Percentiles rank a stretch among this genome's conserved stretches.
Conservation (phyloP, 768 basidiomycete species). For the Kwoniella shandongensis region DNA sequence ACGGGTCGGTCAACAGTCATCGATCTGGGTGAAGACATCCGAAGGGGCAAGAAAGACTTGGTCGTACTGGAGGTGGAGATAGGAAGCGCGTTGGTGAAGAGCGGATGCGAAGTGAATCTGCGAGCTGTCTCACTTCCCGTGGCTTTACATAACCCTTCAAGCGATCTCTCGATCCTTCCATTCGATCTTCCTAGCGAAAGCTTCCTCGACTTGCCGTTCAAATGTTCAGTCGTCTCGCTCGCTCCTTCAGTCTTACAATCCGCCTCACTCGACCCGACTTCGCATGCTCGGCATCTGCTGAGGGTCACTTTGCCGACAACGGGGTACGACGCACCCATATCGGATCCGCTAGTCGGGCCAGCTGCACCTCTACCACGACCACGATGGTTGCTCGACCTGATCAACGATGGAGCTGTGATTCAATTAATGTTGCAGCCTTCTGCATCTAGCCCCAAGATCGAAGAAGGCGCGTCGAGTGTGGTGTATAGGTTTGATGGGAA, state of each 20-base stretch:
- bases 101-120: slow-evolving; percentile 54
- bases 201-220: slow-evolving; percentile 41
- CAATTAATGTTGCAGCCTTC: slow-evolving; percentile 58
- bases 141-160: slow-evolving; percentile 59
- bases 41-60: slow-evolving; percentile 62
- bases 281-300: slow-evolving; percentile 68
- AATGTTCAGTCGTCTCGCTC: slow-evolving; percentile 67
- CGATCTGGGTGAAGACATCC: slow-evolving; percentile 51
- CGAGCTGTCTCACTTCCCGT: slow-evolving; percentile 42
- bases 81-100: slow-evolving; percentile 49
- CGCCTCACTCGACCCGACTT: slow-evolving; percentile 63
- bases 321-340: slow-evolving; percentile 70
- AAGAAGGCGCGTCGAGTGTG: slow-evolving; percentile 1
- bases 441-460: not conserved
- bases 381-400: slow-evolving; percentile 68
- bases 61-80: slow-evolving; percentile 64
- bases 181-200: slow-evolving; percentile 27
- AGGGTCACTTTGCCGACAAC: slow-evolving; percentile 78
- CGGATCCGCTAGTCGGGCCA: slow-evolving; percentile 72
- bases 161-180: slow-evolving; percentile 16
- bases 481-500: slow-evolving; percentile 29
- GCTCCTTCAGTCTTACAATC: slow-evolving; percentile 70
- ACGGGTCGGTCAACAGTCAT: slow-evolving; percentile 55
- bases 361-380: slow-evolving; percentile 56
- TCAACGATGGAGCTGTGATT: slow-evolving; percentile 61